Percentiles rank a stretch among this genome's conserved stretches.
phyloP scores from a whole-genome alignment of 768 basidiomycete species.

The Fistulinella prunicolor region DNA sequence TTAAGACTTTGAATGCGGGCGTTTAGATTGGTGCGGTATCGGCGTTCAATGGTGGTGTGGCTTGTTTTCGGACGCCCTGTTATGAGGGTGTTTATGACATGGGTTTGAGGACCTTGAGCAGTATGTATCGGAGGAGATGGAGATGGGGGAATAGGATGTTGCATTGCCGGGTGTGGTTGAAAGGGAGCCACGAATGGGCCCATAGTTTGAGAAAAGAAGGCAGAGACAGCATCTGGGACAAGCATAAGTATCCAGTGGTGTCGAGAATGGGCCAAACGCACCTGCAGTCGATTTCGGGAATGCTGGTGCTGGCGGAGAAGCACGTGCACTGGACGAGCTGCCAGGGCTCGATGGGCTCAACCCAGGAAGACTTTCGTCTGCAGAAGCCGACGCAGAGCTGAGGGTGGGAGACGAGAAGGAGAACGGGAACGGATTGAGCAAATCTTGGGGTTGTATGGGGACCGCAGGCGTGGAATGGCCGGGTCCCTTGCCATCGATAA shows the following conservation, averaged over 20 bases:
- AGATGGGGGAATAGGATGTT: constrained; percentile 32
- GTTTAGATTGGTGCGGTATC: constrained; percentile 87
- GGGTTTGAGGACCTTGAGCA: constrained; percentile 23
- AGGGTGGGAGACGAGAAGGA: constrained; percentile 39
- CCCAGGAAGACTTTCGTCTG: constrained; percentile 26
- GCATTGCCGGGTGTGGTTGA: constrained; percentile 31
- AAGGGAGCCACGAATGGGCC: constrained; percentile 30
- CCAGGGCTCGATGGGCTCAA: constrained; percentile 25
- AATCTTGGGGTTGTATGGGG: constrained; percentile 30
- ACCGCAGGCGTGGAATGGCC: constrained; percentile 10
- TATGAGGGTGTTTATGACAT: constrained; percentile 16
- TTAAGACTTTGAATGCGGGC: constrained; percentile 80
- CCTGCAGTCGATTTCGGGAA: constrained; percentile 22
- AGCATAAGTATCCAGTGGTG: constrained; percentile 8
- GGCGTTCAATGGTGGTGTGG: constrained; percentile 85
- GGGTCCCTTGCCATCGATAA: constrained; percentile 29
- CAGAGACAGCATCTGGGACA: constrained; percentile 21
- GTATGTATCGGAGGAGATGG: constrained; percentile 37
- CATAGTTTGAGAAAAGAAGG: constrained; percentile 16
- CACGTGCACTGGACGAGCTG: constrained; percentile 28
- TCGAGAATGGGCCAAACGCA: constrained; percentile 1
- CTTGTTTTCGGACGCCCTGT: constrained; percentile 59
- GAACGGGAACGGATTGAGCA: constrained; percentile 37
- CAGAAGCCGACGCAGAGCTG: constrained; percentile 32
- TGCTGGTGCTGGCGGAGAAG: constrained; percentile 29